Evolutionary conservation across 495 filamentous ascomycete genomes (phyloP), one percentile per base, ranked within the genome.

Genomic region (Tuber calosporum): DNA sequence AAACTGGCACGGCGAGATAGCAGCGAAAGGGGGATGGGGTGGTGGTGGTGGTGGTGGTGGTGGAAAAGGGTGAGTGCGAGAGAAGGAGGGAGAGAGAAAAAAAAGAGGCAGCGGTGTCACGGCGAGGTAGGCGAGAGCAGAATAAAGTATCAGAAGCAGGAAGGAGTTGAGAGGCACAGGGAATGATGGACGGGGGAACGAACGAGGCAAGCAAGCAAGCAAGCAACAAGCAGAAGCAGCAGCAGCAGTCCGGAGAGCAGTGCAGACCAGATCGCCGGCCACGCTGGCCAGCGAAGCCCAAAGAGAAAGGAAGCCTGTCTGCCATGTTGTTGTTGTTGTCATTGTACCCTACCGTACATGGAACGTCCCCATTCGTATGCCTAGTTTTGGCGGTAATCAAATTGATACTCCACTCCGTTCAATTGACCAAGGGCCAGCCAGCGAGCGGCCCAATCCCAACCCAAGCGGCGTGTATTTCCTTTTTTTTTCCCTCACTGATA

Each of bases 261-360:
- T 76, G 75, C 69, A 72, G 72, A 75, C 74, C 71, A 78, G 76
- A 78, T 78, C 76, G 76, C 75, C 74, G 76, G 76, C 76, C 76
- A 78, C 76, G 76, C 76, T 78, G 76, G 76, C 76, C 76, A 78
- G 75, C 74, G 75, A 78, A 73, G 74, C 75, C 74, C 62, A 67
- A 62, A 58, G 70, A 70, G 74, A 71, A 76, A 72, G 72, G 70
- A 70, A 62, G 26, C 53, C 53, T 34, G 38, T 77, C 41, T 78
- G 76, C 58, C 71, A 78, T 78, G 74, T 70, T 77, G 75, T 77
- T 78, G 74, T 70, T 77, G 75, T 77, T 77, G 75, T 62, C 53
- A 26, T 77, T 77, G 73, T 77, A 76, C 69, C 68, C 45, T 72
- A 72, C 15, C 70, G 74, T 78, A 78, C 76, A 78, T 78, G 74